Evolutionary conservation across 306 rosid genomes (phyloP).

Genomic region (Mucuna pruriens): DNA sequence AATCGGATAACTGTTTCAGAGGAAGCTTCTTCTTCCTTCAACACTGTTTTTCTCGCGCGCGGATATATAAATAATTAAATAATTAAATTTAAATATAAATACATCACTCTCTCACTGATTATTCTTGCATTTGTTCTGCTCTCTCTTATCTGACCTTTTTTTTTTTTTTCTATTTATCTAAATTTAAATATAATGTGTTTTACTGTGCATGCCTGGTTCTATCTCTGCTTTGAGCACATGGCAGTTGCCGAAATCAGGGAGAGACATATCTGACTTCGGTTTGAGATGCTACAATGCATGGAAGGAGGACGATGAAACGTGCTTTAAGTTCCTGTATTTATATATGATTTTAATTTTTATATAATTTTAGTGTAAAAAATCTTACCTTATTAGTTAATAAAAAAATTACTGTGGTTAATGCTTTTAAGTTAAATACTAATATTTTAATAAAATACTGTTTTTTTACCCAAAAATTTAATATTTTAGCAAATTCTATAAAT

Average conservation of each 20-base stretch:
- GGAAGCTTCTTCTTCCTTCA: neutral
- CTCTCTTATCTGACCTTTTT: neutral
- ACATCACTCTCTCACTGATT: neutral
- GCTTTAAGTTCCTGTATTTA: neutral
- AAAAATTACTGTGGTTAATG: no score
- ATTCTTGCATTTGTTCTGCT: neutral
- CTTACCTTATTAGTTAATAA: no score
- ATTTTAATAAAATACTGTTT: no score
- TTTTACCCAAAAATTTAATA: no score
- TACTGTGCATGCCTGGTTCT: neutral
- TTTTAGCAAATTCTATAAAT: no score
- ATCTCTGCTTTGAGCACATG: neutral
- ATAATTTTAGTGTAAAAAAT: no score
- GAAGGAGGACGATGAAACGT: no score
- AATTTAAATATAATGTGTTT: no score
- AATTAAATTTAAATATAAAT: neutral
- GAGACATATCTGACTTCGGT: neutral
- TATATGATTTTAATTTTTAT: no score
- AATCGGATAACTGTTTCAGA: neutral
- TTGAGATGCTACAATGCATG: neutral
- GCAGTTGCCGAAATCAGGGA: neutral
- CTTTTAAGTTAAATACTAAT: no score
- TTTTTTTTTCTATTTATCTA: no score
- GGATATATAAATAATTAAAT: no score
- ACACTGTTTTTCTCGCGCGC: neutral